Evolutionary conservation across 495 filamentous ascomycete species (phyloP).

Genomic region (Aspergillus avenaceus): DNA sequence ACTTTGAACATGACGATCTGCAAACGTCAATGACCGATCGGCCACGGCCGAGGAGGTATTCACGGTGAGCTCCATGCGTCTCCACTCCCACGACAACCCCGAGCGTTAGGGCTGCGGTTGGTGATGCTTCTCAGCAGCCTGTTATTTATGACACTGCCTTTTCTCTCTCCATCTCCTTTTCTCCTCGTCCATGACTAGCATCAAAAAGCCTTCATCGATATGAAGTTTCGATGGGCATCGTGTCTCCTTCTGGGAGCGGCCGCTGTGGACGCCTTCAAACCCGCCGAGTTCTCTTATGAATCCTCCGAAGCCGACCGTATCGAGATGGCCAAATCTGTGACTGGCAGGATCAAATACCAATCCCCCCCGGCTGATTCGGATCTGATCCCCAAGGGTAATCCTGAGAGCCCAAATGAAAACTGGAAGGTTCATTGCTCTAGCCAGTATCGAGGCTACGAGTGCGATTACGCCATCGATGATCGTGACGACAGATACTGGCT

Average conservation of each 20-base stretch:
- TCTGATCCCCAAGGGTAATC: constrained; percentile 1
- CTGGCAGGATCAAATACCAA: background rate
- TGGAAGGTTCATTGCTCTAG: background rate
- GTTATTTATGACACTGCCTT: background rate
- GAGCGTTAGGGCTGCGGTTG: background rate
- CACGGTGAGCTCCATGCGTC: constrained; percentile 2
- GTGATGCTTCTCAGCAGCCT: background rate
- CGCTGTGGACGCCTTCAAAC: constrained; percentile 3
- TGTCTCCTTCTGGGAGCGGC: constrained; percentile 2
- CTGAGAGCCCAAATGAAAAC: background rate
- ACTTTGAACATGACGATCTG: background rate
- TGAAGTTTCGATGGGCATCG: constrained; percentile 1
- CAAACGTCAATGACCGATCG: background rate
- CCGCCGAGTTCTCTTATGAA: constrained; percentile 1
- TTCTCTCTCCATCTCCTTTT: too few species aligned
- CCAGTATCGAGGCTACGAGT: background rate
- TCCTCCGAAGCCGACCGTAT: constrained; percentile 2
- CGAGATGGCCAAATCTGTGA: background rate
- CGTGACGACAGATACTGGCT: background rate
- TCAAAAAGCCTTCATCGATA: background rate
- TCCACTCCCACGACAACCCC: background rate
- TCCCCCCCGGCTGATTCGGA: constrained; percentile 1
- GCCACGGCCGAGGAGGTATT: background rate
- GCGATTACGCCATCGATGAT: background rate
- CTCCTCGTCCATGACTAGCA: background rate